These are phyloP conservation scores for Cordia subcordata DNA, from an alignment of 257 asterid species.

Conservation along the genomic window DNA sequence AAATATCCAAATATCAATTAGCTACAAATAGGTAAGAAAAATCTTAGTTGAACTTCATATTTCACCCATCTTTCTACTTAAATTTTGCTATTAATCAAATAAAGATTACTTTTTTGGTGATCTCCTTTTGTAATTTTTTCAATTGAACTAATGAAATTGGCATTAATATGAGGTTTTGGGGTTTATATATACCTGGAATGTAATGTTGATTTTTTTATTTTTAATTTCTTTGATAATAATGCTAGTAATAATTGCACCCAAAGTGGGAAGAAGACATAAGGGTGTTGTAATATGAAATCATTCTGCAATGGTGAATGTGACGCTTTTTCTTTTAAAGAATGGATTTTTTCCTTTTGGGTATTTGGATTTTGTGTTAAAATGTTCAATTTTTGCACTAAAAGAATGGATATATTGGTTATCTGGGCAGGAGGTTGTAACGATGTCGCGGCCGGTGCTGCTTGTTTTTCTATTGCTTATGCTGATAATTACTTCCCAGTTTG, in stretches of 20 bases:
- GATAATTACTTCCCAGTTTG: conserved; percentile 77
- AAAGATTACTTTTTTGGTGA: background rate
- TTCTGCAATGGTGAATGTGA: background rate
- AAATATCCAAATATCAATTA: no score
- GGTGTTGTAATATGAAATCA: no score
- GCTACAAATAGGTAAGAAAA: background rate
- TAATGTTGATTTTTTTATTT: no score
- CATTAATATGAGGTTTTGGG: no score
- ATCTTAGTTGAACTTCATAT: background rate
- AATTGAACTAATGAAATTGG: no score
- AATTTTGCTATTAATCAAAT: no score
- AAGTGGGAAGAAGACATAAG: no score
- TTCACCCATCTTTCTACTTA: background rate
- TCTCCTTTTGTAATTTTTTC: no score
- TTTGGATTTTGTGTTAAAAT: background rate
- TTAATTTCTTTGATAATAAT: no score
- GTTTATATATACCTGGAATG: no score
- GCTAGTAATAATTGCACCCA: no score
- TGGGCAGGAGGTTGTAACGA: conserved; percentile 28
- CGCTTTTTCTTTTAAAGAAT: background rate
- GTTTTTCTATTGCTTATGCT: conserved; percentile 63
- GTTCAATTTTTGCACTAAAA: conserved; percentile 1
- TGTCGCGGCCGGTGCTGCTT: conserved; percentile 77
- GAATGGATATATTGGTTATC: conserved; percentile 22
- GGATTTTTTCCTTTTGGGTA: background rate